Evolutionary conservation across 169 alveolate genomes (phyloP), one percentile per base, ranked within the genome.

Genomic region (Eimeria tenella): DNA sequence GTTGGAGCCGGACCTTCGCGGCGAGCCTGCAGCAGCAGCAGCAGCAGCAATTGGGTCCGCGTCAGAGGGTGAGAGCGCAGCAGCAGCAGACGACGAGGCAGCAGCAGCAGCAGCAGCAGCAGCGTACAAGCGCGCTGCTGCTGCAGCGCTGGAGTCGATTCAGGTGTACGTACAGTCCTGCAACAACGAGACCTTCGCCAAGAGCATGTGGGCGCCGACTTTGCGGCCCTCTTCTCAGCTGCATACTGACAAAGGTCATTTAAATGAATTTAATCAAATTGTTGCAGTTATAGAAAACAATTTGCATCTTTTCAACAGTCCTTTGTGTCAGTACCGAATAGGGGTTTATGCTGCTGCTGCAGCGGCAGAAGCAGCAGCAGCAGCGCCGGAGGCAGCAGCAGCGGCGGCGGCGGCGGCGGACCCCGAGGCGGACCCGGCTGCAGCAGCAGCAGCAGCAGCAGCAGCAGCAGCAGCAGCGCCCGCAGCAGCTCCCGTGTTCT

Each of bases 261-360:
- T 70, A 13, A 88, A 70, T 53, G 94, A 88, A 74, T 60, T 62
- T 19, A 81, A 88, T 58, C 94, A 88, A 56, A 31, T 88, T 4
- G 94, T 88, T n/a, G 94, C 94, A 17, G 21, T 88, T 4, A 77
- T 88, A 10, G 77, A 88, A 31, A 88, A 88, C 74, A 88, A 70
- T 62, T 53, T 79, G 86, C 55, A 73, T 15, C 58, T n/a, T 42
- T 42, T 4, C 31, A 56, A 23, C 63, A 73, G 75, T 63, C 65
- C 25, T 5, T 3, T 88, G 6, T 88, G 94, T 23, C 65, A 31
- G 50, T 88, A 88, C 62, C 21, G 94, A 0, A 55, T 73, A 31
- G 94, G 94, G 1, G 62, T 88, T 19, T 88, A 88, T 42, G 6
- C 86, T 55, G 11, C 55, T 21, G 19, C 77, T 10, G 92, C 73